phyloP scores from a whole-genome alignment of 2,329 filamentous ascomycete genomes.

The Gliomastix tumulicola region DNA sequence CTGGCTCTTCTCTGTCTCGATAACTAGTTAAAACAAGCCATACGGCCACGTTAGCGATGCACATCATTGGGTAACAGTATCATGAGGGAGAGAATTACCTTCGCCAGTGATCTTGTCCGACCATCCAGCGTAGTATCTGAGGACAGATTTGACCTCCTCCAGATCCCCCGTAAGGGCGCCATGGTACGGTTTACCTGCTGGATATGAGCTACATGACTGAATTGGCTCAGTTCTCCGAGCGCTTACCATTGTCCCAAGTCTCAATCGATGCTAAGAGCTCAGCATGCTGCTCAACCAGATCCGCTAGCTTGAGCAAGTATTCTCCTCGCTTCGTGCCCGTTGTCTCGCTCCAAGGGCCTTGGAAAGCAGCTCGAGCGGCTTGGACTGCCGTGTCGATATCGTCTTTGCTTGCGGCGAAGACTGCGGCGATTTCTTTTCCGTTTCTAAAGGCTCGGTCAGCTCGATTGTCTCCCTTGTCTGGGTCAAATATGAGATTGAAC shows the following conservation, averaged over 20 bases:
- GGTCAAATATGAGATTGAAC: too few species aligned
- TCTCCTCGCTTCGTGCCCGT: conserved; percentile 67
- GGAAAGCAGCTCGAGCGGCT: conserved; percentile 80
- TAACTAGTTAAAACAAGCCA: conserved; percentile 38
- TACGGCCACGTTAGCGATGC: conserved; percentile 71
- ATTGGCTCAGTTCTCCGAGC: too few species aligned
- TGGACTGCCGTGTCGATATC: conserved; percentile 74
- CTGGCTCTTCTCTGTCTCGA: conserved; percentile 69
- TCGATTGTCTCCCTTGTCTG: too few species aligned
- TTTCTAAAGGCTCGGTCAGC: too few species aligned
- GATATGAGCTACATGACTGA: too few species aligned
- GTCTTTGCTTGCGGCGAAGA: conserved; percentile 83
- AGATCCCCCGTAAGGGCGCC: conserved; percentile 66
- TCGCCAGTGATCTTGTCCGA: conserved; percentile 85
- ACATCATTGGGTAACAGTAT: too few species aligned
- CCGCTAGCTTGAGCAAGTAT: conserved; percentile 68
- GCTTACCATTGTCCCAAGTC: conserved; percentile 84
- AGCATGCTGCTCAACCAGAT: conserved; percentile 70
- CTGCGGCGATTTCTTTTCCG: conserved; percentile 54
- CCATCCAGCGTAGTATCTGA: conserved; percentile 75
- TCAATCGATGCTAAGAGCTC: conserved; percentile 76
- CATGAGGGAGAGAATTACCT: conserved; percentile 68
- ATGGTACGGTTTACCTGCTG: too few species aligned
- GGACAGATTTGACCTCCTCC: conserved; percentile 52
- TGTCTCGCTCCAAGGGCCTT: conserved; percentile 63